Conservation (phyloP, 2,329 filamentous ascomycete genomes). For the Cadophora sp. region DNA sequence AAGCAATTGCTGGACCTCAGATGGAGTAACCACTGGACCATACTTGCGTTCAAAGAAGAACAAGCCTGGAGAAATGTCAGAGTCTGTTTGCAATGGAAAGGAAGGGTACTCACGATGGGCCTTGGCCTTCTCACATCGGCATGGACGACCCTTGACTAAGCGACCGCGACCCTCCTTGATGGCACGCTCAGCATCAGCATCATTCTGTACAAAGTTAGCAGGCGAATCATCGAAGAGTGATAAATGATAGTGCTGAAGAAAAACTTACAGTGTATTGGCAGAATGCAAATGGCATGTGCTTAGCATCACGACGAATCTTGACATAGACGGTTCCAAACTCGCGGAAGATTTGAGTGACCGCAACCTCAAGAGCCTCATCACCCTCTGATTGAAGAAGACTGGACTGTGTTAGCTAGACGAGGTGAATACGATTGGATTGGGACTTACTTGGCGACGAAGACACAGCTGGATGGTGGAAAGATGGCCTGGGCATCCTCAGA, state of each 20-base stretch:
- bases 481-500: conserved; percentile 41
- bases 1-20: conserved; percentile 55
- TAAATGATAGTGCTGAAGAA: not conserved
- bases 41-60: conserved; percentile 55
- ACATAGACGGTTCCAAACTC: conserved; percentile 64
- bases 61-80: conserved; percentile 49
- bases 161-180: conserved; percentile 54
- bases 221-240: not conserved
- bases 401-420: not conserved
- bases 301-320: conserved; percentile 66
- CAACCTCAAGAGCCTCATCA: conserved; percentile 58
- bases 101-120: conserved; percentile 58
- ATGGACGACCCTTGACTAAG: conserved; percentile 61
- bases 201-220: conserved; percentile 50
- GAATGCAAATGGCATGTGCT: conserved; percentile 70
- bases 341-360: conserved; percentile 60
- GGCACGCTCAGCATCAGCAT: conserved; percentile 57
- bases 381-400: conserved; percentile 59
- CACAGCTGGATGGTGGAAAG: conserved; percentile 59
- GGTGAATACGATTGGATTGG: not conserved
- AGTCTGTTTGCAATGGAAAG: conserved; percentile 2
- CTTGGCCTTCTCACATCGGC: conserved; percentile 65
- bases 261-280: conserved; percentile 65
- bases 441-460: conserved; percentile 72
- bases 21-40: conserved; percentile 48